Conservation (phyloP, 176 grass and related monocot genomes). For the Stipa capillata region DNA sequence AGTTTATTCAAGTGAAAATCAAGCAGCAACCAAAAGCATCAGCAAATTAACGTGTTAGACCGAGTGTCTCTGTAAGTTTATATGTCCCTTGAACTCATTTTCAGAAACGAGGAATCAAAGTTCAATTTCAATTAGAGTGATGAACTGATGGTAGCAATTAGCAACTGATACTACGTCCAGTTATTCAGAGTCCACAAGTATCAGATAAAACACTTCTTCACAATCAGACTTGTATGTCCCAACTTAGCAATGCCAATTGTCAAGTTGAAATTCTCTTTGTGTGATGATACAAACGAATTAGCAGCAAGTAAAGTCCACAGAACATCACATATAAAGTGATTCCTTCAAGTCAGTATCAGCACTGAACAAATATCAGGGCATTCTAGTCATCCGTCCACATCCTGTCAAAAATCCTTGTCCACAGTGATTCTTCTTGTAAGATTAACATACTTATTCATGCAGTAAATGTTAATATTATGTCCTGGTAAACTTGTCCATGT, state of each 20-base stretch:
- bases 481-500: conserved; percentile 13
- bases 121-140: conserved; percentile 8
- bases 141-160: background rate
- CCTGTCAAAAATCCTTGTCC: conserved; percentile 19
- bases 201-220: background rate
- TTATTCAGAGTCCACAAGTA: background rate
- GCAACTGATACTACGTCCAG: background rate
- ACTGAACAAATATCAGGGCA: conserved; percentile 18
- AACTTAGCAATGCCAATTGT: background rate
- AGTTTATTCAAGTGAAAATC: background rate
- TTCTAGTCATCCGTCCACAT: conserved; percentile 27
- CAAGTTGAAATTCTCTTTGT: conserved; percentile 5
- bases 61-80: background rate
- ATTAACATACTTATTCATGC: conserved; percentile 10
- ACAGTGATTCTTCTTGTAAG: conserved; percentile 29
- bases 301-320: conserved; percentile 15
- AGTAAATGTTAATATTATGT: conserved; percentile 16
- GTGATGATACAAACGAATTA: conserved; percentile 1
- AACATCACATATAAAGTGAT: conserved; percentile 2
- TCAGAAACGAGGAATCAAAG: background rate
- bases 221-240: background rate
- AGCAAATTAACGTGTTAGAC: background rate
- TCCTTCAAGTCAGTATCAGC: conserved; percentile 8
- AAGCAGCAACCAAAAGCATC: background rate
- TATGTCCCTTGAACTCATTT: background rate